Evolutionary conservation across 805 yeast species (phyloP).

Genomic region (Spencermartinsiella europaea): DNA sequence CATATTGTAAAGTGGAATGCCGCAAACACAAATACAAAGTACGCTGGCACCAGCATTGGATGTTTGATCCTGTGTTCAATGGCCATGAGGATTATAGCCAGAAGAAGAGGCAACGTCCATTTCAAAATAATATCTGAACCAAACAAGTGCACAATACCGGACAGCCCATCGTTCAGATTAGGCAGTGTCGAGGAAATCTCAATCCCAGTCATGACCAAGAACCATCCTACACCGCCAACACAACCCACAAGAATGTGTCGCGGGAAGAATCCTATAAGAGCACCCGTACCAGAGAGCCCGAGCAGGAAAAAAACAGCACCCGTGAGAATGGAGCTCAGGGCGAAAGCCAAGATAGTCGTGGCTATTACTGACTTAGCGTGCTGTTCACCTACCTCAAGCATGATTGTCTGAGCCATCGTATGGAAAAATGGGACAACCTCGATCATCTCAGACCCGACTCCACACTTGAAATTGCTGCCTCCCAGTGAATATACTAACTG

Average conservation of each 20-base stretch:
- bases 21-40: slow-evolving; percentile 65
- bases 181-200: slow-evolving; percentile 77
- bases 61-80: slow-evolving; percentile 61
- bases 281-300: slow-evolving; percentile 78
- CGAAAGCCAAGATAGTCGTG: slow-evolving; percentile 83
- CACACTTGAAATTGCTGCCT: slow-evolving; percentile 81
- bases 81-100: slow-evolving; percentile 56
- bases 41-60: slow-evolving; percentile 74
- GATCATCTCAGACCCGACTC: slow-evolving; percentile 98
- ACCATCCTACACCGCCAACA: slow-evolving; percentile 97
- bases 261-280: slow-evolving; percentile 91
- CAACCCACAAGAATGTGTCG: slow-evolving; percentile 95
- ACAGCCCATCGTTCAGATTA: slow-evolving; percentile 32
- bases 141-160: slow-evolving; percentile 30
- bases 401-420: slow-evolving; percentile 77
- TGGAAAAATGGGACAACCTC: slow-evolving; percentile 99
- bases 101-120: slow-evolving; percentile 65
- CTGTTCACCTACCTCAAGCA: slow-evolving; percentile 48
- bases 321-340: slow-evolving; percentile 76
- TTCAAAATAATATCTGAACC: slow-evolving; percentile 46
- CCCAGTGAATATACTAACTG: slow-evolving; percentile 87
- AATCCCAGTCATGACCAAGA: slow-evolving; percentile 80
- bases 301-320: slow-evolving; percentile 73
- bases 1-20: slow-evolving; percentile 65
- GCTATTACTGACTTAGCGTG: slow-evolving; percentile 52